Conservation (phyloP, 1,284 basidiomycete genomes). For the Cryptococcus sp. region DNA sequence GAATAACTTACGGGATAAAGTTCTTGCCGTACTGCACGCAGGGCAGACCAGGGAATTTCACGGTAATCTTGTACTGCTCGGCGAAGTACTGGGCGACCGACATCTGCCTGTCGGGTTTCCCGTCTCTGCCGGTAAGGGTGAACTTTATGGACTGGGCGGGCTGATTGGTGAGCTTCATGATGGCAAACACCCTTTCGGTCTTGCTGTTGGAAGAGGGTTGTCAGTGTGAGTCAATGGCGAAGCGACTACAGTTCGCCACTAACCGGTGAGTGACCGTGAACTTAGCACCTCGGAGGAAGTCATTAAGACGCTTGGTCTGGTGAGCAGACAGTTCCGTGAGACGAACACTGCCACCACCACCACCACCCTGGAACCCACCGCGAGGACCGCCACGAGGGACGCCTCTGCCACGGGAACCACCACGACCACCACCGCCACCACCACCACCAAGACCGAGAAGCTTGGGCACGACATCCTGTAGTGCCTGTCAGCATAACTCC, state of each 20-base stretch:
- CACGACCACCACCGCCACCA: slow-evolving; percentile 27
- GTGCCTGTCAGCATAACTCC: slow-evolving; percentile 3
- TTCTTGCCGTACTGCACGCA: slow-evolving; percentile 46
- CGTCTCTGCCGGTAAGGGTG: slow-evolving; percentile 37
- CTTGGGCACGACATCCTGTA: slow-evolving; percentile 30
- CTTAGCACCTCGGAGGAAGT: slow-evolving; percentile 38
- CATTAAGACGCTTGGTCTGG: slow-evolving; percentile 38
- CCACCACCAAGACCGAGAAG: slow-evolving; percentile 36
- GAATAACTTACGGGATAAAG: slow-evolving; percentile 43
- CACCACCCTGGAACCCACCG: slow-evolving; percentile 21
- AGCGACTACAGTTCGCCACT: slow-evolving; percentile 7
- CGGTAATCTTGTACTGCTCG: slow-evolving; percentile 39
- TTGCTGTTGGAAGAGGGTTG: slow-evolving; percentile 13
- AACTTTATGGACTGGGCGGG: slow-evolving; percentile 40
- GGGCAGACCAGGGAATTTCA: slow-evolving; percentile 44
- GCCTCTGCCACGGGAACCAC: slow-evolving; percentile 30
- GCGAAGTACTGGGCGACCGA: slow-evolving; percentile 47
- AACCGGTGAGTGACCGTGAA: slow-evolving; percentile 43
- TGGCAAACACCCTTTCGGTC: slow-evolving; percentile 32
- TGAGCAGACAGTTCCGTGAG: slow-evolving; percentile 26
- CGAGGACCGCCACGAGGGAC: slow-evolving; percentile 23
- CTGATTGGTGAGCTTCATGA: slow-evolving; percentile 35
- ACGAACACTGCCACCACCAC: slow-evolving; percentile 17
- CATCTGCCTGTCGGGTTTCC: slow-evolving; percentile 32
- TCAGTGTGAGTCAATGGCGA: neutral